Evolutionary conservation across 139 green algal genomes (phyloP), one percentile per base, ranked within the genome.

Genomic region (Edaphochlamys debaryana): DNA sequence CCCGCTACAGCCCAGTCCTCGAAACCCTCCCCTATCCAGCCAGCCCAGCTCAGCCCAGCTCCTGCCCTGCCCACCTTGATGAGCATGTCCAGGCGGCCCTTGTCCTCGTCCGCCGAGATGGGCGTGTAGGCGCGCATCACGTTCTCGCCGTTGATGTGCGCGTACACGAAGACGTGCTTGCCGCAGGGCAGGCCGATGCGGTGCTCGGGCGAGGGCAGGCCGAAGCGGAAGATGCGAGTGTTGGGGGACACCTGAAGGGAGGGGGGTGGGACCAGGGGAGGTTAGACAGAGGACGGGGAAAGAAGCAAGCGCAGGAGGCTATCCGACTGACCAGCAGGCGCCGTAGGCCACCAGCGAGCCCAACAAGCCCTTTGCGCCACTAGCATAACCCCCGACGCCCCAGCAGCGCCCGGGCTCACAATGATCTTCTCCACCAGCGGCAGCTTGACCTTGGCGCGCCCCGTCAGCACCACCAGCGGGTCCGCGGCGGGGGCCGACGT

Each of bases 61-160:
- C n/a, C n/a, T n/a, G n/a, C n/a, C n/a, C n/a, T n/a, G n/a, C 87
- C 52, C 41, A 98, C 90, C 94, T 99, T 99, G 81, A 99, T 92
- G 13, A 99, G 93, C 71, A 99, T 92, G 86, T 99, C 97, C 69
- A 99, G 96, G 81, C 96, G 92, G 2, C 97, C 97, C 8, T 94
- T 56, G 50, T 98, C 92, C 60, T 95, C 91, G 80, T 98, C 92
- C 42, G 87, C 88, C 79, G 87, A 95, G 72, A 93, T 96, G 42
- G 97, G 97, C 29, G 97, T 99, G 95, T 99, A 99, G 6, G 97
- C 95, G 4, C 97, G 92, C 94, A 97, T 95, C 32, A 99, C 94
- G 25, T 90, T 92, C 93, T 99, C 95, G 37, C 94, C 96, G 20
- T 93, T 90, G 27, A 97, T 88, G 80, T 89, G 93, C 64, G 91